Base-by-base conservation (phyloP, 129 eudicot genomes). In the Daucus carota region DNA sequence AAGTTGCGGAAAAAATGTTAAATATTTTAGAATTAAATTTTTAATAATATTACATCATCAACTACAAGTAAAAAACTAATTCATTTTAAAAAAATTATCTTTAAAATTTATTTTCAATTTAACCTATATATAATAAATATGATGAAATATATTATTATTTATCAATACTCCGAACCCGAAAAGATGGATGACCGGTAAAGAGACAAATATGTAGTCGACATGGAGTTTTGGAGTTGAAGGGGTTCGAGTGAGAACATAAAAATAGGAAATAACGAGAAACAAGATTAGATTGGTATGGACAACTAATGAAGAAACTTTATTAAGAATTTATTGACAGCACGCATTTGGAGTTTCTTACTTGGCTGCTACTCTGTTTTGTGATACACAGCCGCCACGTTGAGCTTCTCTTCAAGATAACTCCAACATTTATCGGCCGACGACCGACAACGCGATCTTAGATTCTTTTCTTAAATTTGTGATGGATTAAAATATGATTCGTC, bases 301-400 rank as follows among this genome's bases (percentile, higher is more conserved):
- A 60, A 60, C 4, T 8, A 57, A 13, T 60, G 68, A 0, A 60
- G 29, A 60, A 60, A 60, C 17, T 26, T 24, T 3, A 60, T 60
- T 1, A 28, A 29, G 68, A 60, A 60, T 2, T 31, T 14, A 62
- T 62, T 29, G 76, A 26, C 57, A 74, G 79, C 79, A 74, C 47
- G 83, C 75, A 79, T 80, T 54, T 32, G 78, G 67, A 40, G 79
- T 40, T 24, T 70, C 74, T 44, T 69, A 46, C 44, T 74, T 83
- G 86, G 89, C 85, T 80, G 85, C 79, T 75, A 79, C 60, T 79
- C 75, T 79, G 86, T 74, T 83, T 80, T 32, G 70, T 82, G 81
- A 74, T 85, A 82, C 80, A 79, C 83, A 74, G 83, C 84, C 73
- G 87, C 83, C 87, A 87, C 87, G 88, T 85, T 69, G 77, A 71